Evolutionary conservation across 2,329 filamentous ascomycete genomes (phyloP).

Genomic region (Cordyceps javanica): DNA sequence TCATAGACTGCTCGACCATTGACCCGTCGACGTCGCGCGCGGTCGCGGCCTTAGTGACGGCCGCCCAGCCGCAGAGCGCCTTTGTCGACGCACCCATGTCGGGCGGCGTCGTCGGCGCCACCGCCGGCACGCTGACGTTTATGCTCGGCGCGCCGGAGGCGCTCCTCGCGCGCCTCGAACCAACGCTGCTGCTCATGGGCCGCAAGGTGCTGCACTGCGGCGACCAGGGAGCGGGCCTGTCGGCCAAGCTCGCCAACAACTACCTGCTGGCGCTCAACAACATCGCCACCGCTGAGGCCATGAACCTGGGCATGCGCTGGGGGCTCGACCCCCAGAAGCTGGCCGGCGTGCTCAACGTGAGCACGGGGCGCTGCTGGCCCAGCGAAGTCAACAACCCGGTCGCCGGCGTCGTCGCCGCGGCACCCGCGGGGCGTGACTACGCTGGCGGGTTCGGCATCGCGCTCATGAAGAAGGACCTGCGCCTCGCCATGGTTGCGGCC

Average conservation of each 20-base stretch:
- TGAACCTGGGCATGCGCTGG: constrained; percentile 58
- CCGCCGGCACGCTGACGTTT: constrained; percentile 83
- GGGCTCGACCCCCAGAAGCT: constrained; percentile 59
- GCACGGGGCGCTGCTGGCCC: constrained; percentile 93
- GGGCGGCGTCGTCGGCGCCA: constrained; percentile 86
- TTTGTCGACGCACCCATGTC: constrained; percentile 98
- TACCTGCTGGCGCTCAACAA: constrained; percentile 94
- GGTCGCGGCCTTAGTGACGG: constrained; percentile 63
- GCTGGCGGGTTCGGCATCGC: constrained; percentile 69
- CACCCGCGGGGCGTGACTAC: constrained; percentile 73
- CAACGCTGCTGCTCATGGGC: constrained; percentile 75
- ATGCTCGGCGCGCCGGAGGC: constrained; percentile 74
- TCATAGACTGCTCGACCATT: constrained; percentile 96
- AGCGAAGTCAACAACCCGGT: constrained; percentile 95
- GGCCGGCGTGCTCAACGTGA: constrained; percentile 83
- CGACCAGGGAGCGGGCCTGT: constrained; percentile 74
- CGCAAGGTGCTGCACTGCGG: constrained; percentile 82
- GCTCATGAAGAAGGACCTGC: constrained; percentile 76
- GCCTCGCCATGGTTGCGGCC: constrained; percentile 66
- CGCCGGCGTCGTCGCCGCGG: constrained; percentile 68
- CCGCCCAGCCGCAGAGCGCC: constrained; percentile 59
- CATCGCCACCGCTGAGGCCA: constrained; percentile 61
- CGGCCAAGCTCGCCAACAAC: constrained; percentile 94
- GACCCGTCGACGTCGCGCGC: constrained; percentile 78
- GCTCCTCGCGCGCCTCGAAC: constrained; percentile 58